phyloP scores from a whole-genome alignment of 2,329 filamentous ascomycete genomes.

The Aspergillus awamori region DNA sequence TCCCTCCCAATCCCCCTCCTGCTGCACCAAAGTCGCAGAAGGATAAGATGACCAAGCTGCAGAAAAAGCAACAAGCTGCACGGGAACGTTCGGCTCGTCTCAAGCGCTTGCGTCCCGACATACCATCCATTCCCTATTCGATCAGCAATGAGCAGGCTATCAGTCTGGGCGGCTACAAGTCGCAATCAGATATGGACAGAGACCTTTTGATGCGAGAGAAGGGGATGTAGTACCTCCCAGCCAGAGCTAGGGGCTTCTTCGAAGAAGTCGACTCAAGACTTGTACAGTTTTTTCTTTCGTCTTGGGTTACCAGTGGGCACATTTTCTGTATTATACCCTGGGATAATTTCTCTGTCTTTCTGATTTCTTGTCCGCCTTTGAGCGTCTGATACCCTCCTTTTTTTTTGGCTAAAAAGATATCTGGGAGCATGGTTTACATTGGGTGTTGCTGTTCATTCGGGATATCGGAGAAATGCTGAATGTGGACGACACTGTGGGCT shows the following conservation, averaged over 20 bases:
- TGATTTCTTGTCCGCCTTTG: slow-evolving; percentile 4
- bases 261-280: not conserved
- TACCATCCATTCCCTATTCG: slow-evolving; percentile 29
- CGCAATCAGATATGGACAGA: slow-evolving; percentile 36
- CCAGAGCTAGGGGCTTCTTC: slow-evolving; percentile 5
- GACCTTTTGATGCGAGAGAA: slow-evolving; percentile 33
- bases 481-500: not conserved
- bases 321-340: not conserved
- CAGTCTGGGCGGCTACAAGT: slow-evolving; percentile 35
- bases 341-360: not conserved
- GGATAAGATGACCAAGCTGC: slow-evolving; percentile 29
- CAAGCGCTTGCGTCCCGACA: slow-evolving; percentile 34
- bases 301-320: not conserved
- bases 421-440: not conserved
- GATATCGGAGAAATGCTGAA: not conserved
- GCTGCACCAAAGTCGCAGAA: slow-evolving; percentile 21
- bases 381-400: slow-evolving; percentile 7
- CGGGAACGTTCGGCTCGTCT: slow-evolving; percentile 36
- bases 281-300: slow-evolving; percentile 3
- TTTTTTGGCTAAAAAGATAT: not conserved
- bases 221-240: slow-evolving; percentile 12
- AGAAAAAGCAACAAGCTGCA: slow-evolving; percentile 31
- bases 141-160: slow-evolving; percentile 35
- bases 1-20: slow-evolving; percentile 20
- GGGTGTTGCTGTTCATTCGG: not conserved